phyloP scores from a whole-genome alignment of 495 filamentous ascomycete species.

The Penicillium coprophilum region DNA sequence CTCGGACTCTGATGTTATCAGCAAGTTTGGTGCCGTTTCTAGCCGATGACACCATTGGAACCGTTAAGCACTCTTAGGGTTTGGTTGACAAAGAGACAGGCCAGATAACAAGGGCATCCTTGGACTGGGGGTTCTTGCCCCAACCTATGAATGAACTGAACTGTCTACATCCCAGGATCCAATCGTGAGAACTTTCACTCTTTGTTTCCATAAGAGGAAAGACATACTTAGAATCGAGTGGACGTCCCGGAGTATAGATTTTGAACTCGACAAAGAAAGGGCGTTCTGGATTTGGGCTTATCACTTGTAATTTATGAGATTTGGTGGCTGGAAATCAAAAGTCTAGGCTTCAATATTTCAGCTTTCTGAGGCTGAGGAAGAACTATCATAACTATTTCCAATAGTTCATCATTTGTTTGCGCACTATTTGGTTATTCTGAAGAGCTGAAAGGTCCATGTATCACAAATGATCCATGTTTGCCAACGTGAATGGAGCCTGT shows the following conservation, averaged over 20 bases:
- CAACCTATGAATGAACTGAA: background rate
- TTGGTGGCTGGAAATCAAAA: background rate
- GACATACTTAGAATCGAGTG: background rate
- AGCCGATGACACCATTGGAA: too few relatives aligned
- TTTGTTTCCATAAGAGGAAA: background rate
- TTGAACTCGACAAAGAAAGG: background rate
- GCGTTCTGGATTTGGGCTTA: background rate
- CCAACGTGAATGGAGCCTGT: slow-evolving; percentile 1
- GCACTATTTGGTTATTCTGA: background rate
- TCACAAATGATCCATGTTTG: background rate
- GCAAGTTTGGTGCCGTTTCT: too few relatives aligned
- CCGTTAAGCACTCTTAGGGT: background rate
- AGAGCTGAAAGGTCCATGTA: background rate
- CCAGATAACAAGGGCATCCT: background rate
- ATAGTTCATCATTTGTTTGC: background rate
- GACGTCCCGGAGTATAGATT: background rate
- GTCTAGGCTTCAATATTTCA: background rate
- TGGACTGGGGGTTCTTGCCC: background rate
- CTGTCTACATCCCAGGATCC: background rate
- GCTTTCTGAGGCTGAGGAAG: background rate
- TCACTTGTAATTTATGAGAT: background rate
- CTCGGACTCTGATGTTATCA: too few relatives aligned
- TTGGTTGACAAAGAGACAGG: background rate
- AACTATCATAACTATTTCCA: background rate
- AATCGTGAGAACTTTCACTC: background rate